Base-by-base conservation (phyloP, 371 early-diverging fungal genomes). In the Mucor sp. region DNA sequence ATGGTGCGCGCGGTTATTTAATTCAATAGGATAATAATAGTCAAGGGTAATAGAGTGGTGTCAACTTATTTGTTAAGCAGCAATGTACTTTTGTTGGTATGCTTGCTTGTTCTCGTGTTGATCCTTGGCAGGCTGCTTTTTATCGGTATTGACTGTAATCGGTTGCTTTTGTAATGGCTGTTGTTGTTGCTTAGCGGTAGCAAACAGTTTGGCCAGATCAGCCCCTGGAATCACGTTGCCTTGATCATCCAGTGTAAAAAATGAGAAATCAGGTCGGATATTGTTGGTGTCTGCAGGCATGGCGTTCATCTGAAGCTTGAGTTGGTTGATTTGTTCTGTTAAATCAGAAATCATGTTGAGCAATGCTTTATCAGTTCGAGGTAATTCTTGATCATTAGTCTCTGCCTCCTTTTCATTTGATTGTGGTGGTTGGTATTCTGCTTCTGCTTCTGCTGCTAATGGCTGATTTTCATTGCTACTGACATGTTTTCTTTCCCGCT, bases 251-350 rank as follows among this genome's bases (percentile, higher is more conserved):
- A 77, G 27, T 8, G 64, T 63, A 37, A 63, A 60, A 5, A 60
- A 62, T 2, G 62, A 25, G 8, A 27, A 21, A 44, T 48, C 47
- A 27, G 63, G 15, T 27, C 21, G 47, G 2, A 19, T 21, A 11
- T 27, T 15, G 14, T 6, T 4, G 14, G n/a, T 37, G 30, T 68
- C 53, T 27, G 63, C 60, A 27, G 25, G 41, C 19, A 27, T 41
- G 1, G 33, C 25, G 5, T 65, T 66, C 33, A 70, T 25, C 35
- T 75, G 66, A 17, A 43, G 60, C 28, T 74, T 68, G 19, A 80
- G 55, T 21, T 74, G 66, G 25, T 67, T 65, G 14, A 77, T 67
- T 58, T 78, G 78, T 25, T 62, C 70, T 37, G 71, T 80, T 5
- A 78, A 47, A 15, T 68, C 71, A n/a, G 70, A 63, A 33, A 76